A percentile compares a stretch with the other conserved stretches of the same genome.
Evolutionary conservation across 805 yeast genomes (phyloP).

Genomic region (Sugiyamaella valdiviana): DNA sequence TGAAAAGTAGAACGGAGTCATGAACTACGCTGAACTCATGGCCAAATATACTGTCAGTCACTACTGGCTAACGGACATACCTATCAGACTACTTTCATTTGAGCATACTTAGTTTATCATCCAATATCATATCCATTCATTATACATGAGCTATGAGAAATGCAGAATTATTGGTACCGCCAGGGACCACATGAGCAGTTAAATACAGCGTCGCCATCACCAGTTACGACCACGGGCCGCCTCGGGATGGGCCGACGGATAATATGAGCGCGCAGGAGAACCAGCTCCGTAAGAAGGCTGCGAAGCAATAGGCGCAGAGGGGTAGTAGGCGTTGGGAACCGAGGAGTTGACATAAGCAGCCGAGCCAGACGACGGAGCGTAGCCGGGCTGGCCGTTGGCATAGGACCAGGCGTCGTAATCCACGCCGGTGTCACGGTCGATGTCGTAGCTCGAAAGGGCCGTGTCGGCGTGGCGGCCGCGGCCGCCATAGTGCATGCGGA

Average conservation of each 20-base stretch:
- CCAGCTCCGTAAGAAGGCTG: not conserved
- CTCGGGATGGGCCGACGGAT: not conserved
- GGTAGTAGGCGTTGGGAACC: not conserved
- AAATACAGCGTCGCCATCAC: not conserved
- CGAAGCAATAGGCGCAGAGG: not conserved
- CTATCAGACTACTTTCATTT: too few species aligned
- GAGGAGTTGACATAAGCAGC: not conserved
- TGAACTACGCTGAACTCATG: too few species aligned
- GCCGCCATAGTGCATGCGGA: too few species aligned
- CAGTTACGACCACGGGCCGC: not conserved
- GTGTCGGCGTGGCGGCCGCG: not conserved
- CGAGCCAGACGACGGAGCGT: not conserved
- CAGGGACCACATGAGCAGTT: too few species aligned
- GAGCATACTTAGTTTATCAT: too few species aligned
- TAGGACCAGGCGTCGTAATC: not conserved
- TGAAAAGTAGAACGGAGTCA: too few species aligned
- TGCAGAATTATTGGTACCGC: too few species aligned
- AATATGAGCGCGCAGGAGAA: constrained; percentile 1
- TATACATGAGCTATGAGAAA: not conserved
- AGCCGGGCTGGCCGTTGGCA: too few species aligned
- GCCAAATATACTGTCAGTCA: too few species aligned
- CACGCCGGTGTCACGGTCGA: not conserved
- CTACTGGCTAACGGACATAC: too few species aligned
- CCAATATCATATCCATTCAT: too few species aligned
- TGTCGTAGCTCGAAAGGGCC: not conserved